Evolutionary conservation across 1,284 basidiomycete genomes (phyloP), one percentile per base, ranked within the genome.

Genomic region (Ganoderma meredithae): DNA sequence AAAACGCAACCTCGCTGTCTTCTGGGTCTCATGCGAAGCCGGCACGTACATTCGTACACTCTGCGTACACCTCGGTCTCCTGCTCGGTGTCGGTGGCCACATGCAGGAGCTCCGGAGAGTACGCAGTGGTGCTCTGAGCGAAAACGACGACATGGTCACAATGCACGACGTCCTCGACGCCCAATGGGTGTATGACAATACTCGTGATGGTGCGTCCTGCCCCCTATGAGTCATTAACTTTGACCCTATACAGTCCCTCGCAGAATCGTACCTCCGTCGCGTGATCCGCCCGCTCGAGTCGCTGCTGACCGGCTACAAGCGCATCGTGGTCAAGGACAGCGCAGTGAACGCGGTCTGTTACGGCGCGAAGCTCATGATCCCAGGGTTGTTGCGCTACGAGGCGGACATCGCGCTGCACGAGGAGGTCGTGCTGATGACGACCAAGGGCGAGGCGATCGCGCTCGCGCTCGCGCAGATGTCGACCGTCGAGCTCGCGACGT

Each of bases 81-180:
- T 99, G 59, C 86, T 99, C 63, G 98, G 98, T 74, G 97, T 99
- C 59, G 98, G 98, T 49, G 98, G 96, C 40, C 98, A 99, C 83
- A 99, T 99, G 98, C 97, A 99, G 84, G 98, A 99, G 81, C 88
- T 99, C 65, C 87, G 98, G 75, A 86, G 98, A 78, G 97, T 99
- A 10, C 87, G 98, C 73, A 95, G 93, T 79, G 98, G 98, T 79
- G 97, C 97, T 60, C 92, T 99, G 85, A 94, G 93, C 66, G 98
- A 99, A 83, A 96, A 95, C 80, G 98, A 99, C 81, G 95, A 96
- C 77, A 97, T 99, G 77, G 98, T 99, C 69, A 98, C 98, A 41
- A 99, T 99, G 98, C 98, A 99, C 83, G 98, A 99, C 80, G 97
- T 99, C 41, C 84, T 99, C 81, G 98, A 99, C 80, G 98, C 98